Evolutionary conservation across 2,329 filamentous ascomycete genomes (phyloP).

Genomic region (Plenodomus tracheiphilus): DNA sequence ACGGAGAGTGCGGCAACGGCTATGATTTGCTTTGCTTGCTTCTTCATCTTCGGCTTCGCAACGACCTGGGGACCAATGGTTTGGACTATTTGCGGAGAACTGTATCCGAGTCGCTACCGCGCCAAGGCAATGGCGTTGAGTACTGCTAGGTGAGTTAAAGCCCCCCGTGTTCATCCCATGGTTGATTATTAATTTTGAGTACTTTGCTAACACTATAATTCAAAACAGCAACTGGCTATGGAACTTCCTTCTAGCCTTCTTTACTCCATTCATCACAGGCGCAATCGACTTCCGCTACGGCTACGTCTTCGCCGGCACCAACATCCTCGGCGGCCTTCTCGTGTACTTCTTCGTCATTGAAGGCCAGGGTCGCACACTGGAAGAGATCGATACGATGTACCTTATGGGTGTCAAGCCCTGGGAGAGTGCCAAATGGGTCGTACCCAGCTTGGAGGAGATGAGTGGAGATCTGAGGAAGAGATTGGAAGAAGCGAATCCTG

Average conservation of each 20-base stretch:
- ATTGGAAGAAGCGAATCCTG: constrained; percentile 26
- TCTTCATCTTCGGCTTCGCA: constrained; percentile 68
- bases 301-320: constrained; percentile 74
- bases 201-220: neutral
- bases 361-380: constrained; percentile 70
- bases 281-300: constrained; percentile 73
- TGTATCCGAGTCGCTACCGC: constrained; percentile 62
- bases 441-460: constrained; percentile 30
- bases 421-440: constrained; percentile 60
- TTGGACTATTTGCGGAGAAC: constrained; percentile 57
- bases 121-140: constrained; percentile 49
- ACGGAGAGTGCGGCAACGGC: constrained; percentile 49
- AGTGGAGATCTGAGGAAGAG: constrained; percentile 26
- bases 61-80: constrained; percentile 68
- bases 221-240: constrained; percentile 44
- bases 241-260: constrained; percentile 60
- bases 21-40: constrained; percentile 68
- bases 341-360: constrained; percentile 81
- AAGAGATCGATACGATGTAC: constrained; percentile 77
- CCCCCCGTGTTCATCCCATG: too few species aligned
- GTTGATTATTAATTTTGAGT: too few species aligned
- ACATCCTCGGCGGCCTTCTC: constrained; percentile 63
- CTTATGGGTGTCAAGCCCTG: constrained; percentile 65
- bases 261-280: constrained; percentile 74
- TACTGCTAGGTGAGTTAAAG: constrained; percentile 41